A percentile compares a stretch with the other conserved stretches of the same genome.
Evolutionary conservation across 2,329 filamentous ascomycete species (phyloP).

Genomic region (Hypoxylon sp.): DNA sequence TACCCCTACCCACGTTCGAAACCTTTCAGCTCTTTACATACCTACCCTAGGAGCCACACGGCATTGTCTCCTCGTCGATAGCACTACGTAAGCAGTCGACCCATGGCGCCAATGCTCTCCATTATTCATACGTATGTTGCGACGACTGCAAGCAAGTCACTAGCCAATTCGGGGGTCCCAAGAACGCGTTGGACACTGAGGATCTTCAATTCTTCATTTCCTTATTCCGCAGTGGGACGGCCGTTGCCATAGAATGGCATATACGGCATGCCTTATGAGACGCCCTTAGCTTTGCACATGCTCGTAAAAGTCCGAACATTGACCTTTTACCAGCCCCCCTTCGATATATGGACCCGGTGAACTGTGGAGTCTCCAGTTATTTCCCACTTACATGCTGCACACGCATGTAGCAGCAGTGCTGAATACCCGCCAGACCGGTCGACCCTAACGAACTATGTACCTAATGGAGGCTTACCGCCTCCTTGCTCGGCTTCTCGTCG

Average conservation of each 20-base stretch:
- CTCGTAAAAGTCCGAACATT: background rate
- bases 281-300: background rate
- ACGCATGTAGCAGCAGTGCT: conserved; percentile 4
- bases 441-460: conserved; percentile 6
- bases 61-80: background rate
- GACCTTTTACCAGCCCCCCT: background rate
- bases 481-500: conserved; percentile 21
- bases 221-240: conserved; percentile 12
- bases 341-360: background rate
- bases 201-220: conserved; percentile 23
- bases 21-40: background rate
- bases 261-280: conserved; percentile 2
- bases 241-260: background rate
- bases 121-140: background rate
- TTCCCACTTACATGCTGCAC: background rate
- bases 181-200: background rate
- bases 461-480: conserved; percentile 10
- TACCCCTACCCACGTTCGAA: background rate
- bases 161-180: background rate
- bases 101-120: background rate
- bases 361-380: background rate
- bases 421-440: conserved; percentile 23
- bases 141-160: background rate
- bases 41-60: too few species aligned
- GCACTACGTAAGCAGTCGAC: background rate